Evolutionary conservation across 129 eudicot species (phyloP).

Genomic region (Oenanthe sinensis): DNA sequence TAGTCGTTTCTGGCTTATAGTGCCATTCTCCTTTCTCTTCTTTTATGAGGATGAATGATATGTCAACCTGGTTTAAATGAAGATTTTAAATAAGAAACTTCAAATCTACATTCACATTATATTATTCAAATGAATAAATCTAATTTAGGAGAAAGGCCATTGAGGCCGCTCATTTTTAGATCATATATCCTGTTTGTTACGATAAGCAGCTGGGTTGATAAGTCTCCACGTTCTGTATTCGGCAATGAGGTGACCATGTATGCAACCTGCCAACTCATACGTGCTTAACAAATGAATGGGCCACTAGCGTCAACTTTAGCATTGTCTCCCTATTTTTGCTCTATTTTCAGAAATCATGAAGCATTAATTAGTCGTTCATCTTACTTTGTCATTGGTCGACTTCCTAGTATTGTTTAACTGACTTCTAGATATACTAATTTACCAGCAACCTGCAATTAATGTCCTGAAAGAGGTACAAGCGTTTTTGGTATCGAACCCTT

Average conservation of each 20-base stretch:
- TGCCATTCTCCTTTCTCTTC: not conserved
- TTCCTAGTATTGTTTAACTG: not conserved
- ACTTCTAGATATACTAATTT: conserved; percentile 1
- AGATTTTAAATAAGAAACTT: not conserved
- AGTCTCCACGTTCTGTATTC: not conserved
- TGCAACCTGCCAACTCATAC: not conserved
- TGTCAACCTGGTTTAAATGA: not conserved
- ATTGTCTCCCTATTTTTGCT: not conserved
- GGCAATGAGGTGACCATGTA: not conserved
- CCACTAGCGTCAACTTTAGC: not conserved
- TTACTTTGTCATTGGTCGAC: not conserved
- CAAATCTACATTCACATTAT: not conserved
- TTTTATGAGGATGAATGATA: not conserved
- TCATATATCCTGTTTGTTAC: not conserved
- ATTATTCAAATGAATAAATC: not conserved
- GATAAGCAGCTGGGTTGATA: not conserved
- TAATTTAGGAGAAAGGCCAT: not conserved
- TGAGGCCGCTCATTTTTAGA: not conserved
- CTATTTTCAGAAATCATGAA: not conserved
- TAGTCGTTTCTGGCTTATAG: not conserved
- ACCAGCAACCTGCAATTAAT: conserved; percentile 78
- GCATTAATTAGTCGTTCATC: not conserved
- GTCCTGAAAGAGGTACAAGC: conserved; percentile 60
- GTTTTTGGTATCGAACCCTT: conserved; percentile 64
- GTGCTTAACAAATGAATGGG: not conserved